Evolutionary conservation across 192 early-diverging fungal species (phyloP).

Genomic region (Phycomyces blakesleeanus): DNA sequence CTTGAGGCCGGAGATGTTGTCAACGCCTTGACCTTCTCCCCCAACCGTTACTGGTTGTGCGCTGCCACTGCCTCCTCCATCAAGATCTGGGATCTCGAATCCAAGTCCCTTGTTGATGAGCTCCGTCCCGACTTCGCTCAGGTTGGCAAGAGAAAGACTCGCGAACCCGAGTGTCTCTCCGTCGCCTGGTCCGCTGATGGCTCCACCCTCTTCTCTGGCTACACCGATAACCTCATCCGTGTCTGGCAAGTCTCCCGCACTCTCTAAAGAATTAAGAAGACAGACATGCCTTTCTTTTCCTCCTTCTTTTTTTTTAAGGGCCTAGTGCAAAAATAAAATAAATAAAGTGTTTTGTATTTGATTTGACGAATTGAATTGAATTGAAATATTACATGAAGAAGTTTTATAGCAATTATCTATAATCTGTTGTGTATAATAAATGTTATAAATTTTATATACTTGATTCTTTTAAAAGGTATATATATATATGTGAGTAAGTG

Average conservation of each 20-base stretch:
- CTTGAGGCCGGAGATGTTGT: conserved; percentile 93
- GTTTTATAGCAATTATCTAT: too few species aligned
- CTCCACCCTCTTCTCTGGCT: conserved; percentile 95
- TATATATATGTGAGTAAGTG: too few species aligned
- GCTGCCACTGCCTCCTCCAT: conserved; percentile 92
- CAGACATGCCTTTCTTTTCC: not conserved
- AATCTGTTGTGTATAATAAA: too few species aligned
- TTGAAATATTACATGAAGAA: conserved; percentile 14
- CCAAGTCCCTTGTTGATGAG: conserved; percentile 96
- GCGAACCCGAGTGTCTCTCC: conserved; percentile 86
- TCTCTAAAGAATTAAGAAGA: conserved; percentile 25
- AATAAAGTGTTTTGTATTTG: not conserved
- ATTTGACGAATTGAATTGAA: conserved; percentile 8
- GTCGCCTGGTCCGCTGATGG: conserved; percentile 99
- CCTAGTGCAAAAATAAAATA: not conserved
- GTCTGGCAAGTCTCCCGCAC: conserved; percentile 77
- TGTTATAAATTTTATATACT: too few species aligned
- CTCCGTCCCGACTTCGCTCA: conserved; percentile 71
- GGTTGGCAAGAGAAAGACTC: conserved; percentile 66
- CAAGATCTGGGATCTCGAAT: conserved; percentile 99
- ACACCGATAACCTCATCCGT: conserved; percentile 87
- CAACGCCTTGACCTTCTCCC: conserved; percentile 97
- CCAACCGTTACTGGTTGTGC: conserved; percentile 99
- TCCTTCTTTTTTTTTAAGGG: conserved; percentile 3
- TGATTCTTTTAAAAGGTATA: too few species aligned